Conservation (phyloP, 306 rosid species). For the Cucurbita argyrosperma region DNA sequence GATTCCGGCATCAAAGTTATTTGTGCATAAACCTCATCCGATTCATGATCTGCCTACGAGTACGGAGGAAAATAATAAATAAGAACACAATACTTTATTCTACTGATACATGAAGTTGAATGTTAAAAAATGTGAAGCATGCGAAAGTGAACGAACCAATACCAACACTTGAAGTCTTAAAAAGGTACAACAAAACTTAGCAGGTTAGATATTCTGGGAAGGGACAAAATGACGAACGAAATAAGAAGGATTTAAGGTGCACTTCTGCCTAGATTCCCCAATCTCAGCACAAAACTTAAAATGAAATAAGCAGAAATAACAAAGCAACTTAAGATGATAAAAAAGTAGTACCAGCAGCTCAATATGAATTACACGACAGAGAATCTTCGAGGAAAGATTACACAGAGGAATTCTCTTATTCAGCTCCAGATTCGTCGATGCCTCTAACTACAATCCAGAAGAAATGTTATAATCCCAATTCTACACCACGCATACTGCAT, state of each 20-base stretch:
- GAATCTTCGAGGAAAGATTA: constrained; percentile 78
- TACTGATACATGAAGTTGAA: no score
- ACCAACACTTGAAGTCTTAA: neutral
- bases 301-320: neutral
- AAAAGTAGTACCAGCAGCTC: constrained; percentile 41
- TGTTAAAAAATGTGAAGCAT: neutral
- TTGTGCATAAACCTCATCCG: constrained; percentile 84
- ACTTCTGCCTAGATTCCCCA: neutral
- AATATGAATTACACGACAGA: constrained; percentile 50
- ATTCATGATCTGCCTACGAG: constrained; percentile 80
- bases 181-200: neutral
- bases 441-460: constrained; percentile 51
- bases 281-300: neutral
- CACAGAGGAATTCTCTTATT: constrained; percentile 62
- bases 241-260: neutral
- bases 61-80: neutral
- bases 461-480: neutral
- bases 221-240: neutral
- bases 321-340: neutral
- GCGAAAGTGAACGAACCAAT: neutral
- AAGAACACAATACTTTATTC: neutral
- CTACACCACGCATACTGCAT: neutral
- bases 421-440: constrained; percentile 71
- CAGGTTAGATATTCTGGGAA: neutral
- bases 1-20: constrained; percentile 67